phyloP scores from a whole-genome alignment of 1,284 basidiomycete genomes.

The Entoloma clypeatum region DNA sequence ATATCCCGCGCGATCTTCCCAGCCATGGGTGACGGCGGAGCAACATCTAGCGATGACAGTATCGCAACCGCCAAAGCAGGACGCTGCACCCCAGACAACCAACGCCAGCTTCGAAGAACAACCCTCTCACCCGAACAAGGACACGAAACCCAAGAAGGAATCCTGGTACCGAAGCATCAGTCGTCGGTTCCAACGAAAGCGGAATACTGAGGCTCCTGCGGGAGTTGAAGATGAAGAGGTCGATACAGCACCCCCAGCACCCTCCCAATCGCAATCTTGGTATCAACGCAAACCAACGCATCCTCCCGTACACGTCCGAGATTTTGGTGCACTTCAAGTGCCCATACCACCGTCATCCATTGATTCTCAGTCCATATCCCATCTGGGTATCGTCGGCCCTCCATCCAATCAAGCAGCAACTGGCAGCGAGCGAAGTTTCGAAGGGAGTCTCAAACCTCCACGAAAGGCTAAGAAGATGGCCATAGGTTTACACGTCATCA shows the following conservation, averaged over 20 bases:
- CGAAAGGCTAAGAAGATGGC: conserved; percentile 27
- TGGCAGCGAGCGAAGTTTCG: conserved; percentile 19
- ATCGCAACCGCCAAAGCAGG: conserved; percentile 8
- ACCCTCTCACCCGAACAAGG: conserved; percentile 10
- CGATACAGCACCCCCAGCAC: no score
- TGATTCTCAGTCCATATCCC: conserved; percentile 28
- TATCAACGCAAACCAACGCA: conserved; percentile 12
- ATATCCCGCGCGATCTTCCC: conserved; percentile 18
- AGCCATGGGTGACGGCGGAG: conserved; percentile 33
- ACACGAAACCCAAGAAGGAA: conserved; percentile 30
- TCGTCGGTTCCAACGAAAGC: conserved; percentile 12
- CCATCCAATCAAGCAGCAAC: conserved; percentile 9
- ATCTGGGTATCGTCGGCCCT: conserved; percentile 31
- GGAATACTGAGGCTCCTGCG: conserved; percentile 6
- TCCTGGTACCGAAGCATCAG: conserved; percentile 38
- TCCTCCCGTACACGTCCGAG: conserved; percentile 14
- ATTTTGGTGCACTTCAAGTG: conserved; percentile 12
- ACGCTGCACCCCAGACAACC: not conserved
- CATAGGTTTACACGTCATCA: conserved; percentile 31
- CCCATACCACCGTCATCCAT: conserved; percentile 10
- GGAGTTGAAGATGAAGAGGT: not conserved
- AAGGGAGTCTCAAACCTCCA: conserved; percentile 8
- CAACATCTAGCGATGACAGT: conserved; percentile 25
- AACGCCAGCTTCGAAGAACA: conserved; percentile 2
- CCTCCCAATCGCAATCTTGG: conserved; percentile 15